Evolutionary conservation across 1,139 yeast genomes (phyloP).

Genomic region (Candida labiduridarum): DNA sequence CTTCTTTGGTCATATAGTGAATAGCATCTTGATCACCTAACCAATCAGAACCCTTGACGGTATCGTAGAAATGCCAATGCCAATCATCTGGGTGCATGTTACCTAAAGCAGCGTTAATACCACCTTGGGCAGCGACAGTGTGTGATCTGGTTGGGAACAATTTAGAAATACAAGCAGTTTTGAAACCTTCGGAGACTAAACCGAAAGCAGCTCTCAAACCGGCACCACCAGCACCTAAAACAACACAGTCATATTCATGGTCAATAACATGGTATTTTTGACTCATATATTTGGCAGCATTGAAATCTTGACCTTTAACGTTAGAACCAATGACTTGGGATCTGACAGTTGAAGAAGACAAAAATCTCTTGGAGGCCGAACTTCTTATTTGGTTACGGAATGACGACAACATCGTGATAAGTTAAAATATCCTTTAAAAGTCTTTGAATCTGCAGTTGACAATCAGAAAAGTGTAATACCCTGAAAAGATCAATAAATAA

Average conservation of each 20-base stretch:
- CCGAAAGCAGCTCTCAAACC: slow-evolving; percentile 99
- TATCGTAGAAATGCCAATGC: slow-evolving; percentile 99
- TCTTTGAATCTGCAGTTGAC: not conserved
- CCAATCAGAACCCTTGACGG: slow-evolving; percentile 99
- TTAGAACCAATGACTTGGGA: slow-evolving; percentile 45
- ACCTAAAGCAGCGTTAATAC: slow-evolving; percentile 96
- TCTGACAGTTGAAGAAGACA: slow-evolving; percentile 32
- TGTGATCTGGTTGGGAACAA: slow-evolving; percentile 98
- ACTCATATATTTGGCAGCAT: slow-evolving; percentile 56
- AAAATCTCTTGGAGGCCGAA: slow-evolving; percentile 18
- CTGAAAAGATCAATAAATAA: not conserved
- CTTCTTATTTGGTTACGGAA: slow-evolving; percentile 14
- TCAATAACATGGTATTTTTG: slow-evolving; percentile 90
- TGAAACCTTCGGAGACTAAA: slow-evolving; percentile 93
- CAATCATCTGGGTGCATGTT: slow-evolving; percentile 98
- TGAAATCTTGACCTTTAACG: slow-evolving; percentile 53
- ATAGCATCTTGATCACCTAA: slow-evolving; percentile 99
- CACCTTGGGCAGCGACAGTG: slow-evolving; percentile 99
- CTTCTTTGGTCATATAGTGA: slow-evolving; percentile 98
- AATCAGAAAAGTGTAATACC: not conserved
- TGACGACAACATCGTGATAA: slow-evolving; percentile 16
- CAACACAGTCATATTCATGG: slow-evolving; percentile 97
- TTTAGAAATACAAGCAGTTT: slow-evolving; percentile 96
- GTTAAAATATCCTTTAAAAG: not conserved
- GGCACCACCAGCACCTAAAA: slow-evolving; percentile 99